phyloP scores from a whole-genome alignment of 805 yeast species.

The Limtongia smithiae region DNA sequence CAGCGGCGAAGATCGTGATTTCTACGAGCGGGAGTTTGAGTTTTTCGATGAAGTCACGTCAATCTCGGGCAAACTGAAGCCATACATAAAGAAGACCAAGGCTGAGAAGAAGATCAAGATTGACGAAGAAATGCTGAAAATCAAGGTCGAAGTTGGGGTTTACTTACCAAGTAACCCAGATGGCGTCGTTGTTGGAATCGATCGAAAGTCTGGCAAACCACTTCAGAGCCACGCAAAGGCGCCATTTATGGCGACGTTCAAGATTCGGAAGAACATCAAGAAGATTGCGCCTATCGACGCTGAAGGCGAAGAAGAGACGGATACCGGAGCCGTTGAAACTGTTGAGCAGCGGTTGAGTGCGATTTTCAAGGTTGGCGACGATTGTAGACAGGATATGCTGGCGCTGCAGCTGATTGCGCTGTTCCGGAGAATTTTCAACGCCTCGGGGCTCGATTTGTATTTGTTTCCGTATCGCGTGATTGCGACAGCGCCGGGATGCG shows the following conservation, averaged over 20 bases:
- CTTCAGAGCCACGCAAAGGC: constrained; percentile 98
- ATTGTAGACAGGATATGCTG: constrained; percentile 94
- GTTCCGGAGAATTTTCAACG: constrained; percentile 85
- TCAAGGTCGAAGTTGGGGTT: constrained; percentile 72
- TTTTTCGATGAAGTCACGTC: constrained; percentile 89
- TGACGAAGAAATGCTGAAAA: constrained; percentile 88
- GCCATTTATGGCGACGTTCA: constrained; percentile 95
- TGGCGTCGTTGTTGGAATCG: constrained; percentile 88
- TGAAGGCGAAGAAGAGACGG: constrained; percentile 31
- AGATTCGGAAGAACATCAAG: constrained; percentile 49
- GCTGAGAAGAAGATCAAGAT: constrained; percentile 94
- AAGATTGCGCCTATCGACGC: constrained; percentile 32
- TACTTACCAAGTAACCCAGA: constrained; percentile 96
- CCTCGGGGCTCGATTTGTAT: constrained; percentile 81
- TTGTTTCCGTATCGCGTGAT: constrained; percentile 94
- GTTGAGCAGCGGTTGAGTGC: constrained; percentile 87
- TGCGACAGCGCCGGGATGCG: constrained; percentile 99
- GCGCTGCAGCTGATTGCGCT: constrained; percentile 89
- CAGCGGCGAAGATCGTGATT: constrained; percentile 55
- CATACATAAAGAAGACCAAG: constrained; percentile 87
- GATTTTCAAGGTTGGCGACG: constrained; percentile 98
- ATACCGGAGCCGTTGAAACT: constrained; percentile 33
- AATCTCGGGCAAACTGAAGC: constrained; percentile 92
- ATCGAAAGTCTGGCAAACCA: constrained; percentile 88
- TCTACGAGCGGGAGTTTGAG: constrained; percentile 77